Conservation (phyloP, 441 rosid species). For the Isatis lusitanica region DNA sequence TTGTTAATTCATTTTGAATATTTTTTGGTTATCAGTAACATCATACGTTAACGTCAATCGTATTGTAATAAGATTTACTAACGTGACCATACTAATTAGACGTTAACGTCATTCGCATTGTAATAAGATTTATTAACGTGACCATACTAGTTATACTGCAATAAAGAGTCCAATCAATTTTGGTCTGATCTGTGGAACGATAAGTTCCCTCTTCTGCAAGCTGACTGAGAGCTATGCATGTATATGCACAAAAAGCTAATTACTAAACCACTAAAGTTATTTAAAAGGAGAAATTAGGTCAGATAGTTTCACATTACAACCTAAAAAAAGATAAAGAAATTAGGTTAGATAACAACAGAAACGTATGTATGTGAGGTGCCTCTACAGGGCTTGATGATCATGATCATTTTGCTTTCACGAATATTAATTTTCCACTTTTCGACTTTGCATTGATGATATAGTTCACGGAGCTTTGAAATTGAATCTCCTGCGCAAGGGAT, state of each 20-base stretch:
- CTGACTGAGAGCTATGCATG: slow-evolving; percentile 22
- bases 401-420: background rate
- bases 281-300: background rate
- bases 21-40: slow-evolving; percentile 31
- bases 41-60: slow-evolving; percentile 38
- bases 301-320: too few species aligned
- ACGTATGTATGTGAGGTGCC: background rate
- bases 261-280: background rate
- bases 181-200: slow-evolving; percentile 6
- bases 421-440: background rate
- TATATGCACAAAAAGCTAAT: background rate
- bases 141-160: slow-evolving; percentile 12
- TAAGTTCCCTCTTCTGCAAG: slow-evolving; percentile 25
- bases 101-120: slow-evolving; percentile 4
- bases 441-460: slow-evolving; percentile 3
- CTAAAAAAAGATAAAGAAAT: too few species aligned
- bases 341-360: background rate
- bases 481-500: background rate
- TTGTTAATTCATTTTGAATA: slow-evolving; percentile 2
- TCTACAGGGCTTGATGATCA: background rate
- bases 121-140: slow-evolving; percentile 8
- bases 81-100: slow-evolving; percentile 24
- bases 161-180: slow-evolving; percentile 8
- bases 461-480: slow-evolving; percentile 1
- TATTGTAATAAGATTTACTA: slow-evolving; percentile 21